A percentile compares a stretch with the other conserved stretches of the same genome.
Conservation (phyloP, 1,284 basidiomycete genomes). For the Cryptococcus maquisensis region DNA sequence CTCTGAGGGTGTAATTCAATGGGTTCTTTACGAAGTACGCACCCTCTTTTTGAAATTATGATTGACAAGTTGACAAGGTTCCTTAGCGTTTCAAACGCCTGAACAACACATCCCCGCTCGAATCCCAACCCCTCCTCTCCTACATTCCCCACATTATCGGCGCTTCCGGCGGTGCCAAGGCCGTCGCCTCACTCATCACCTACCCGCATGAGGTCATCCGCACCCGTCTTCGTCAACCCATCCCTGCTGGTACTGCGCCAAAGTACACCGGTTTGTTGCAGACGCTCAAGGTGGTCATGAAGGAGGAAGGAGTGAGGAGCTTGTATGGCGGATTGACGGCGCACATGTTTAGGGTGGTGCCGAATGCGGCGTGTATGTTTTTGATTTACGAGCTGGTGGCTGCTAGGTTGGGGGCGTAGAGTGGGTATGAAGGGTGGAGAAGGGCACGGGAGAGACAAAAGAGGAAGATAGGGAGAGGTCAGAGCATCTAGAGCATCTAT, state of each 20-base stretch:
- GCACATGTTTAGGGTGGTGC: constrained; percentile 93
- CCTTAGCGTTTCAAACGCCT: constrained; percentile 40
- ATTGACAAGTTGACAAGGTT: background rate
- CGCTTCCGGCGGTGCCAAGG: constrained; percentile 90
- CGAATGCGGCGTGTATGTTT: constrained; percentile 95
- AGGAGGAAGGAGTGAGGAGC: constrained; percentile 75
- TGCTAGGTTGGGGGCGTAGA: constrained; percentile 29
- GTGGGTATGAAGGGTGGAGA: no score
- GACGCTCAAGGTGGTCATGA: constrained; percentile 77
- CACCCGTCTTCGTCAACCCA: constrained; percentile 76
- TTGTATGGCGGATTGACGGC: constrained; percentile 91
- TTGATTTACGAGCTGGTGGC: constrained; percentile 51
- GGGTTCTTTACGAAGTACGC: constrained; percentile 82
- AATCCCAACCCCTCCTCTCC: constrained; percentile 56
- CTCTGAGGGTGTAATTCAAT: constrained; percentile 94
- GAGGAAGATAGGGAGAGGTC: no score
- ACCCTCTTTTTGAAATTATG: background rate
- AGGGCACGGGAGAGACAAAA: background rate
- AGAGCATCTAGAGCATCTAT: no score
- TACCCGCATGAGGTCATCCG: constrained; percentile 97
- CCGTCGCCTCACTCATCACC: constrained; percentile 86
- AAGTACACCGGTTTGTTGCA: constrained; percentile 77
- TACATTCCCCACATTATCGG: constrained; percentile 67
- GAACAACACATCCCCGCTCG: constrained; percentile 51
- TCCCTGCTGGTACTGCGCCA: constrained; percentile 51